Conservation (phyloP, 306 rosid genomes). For the Dalbergia oliveri region DNA sequence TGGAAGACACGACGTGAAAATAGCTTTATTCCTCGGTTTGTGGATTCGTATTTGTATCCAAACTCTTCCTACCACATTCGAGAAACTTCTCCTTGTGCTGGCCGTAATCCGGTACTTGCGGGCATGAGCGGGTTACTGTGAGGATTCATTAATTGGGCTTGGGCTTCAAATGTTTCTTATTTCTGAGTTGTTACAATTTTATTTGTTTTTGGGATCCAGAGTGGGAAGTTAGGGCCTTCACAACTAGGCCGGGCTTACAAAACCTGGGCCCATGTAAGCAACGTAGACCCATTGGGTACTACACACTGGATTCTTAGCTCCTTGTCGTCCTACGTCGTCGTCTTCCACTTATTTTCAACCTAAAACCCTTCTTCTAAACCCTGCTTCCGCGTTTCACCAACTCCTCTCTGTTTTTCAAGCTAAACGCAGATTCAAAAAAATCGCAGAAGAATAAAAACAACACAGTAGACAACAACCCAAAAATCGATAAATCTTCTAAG, state of each 20-base stretch:
- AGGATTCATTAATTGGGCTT: not conserved
- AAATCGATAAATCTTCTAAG: conserved; percentile 68
- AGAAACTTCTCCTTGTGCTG: conserved; percentile 45
- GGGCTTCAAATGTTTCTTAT: not conserved
- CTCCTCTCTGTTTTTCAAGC: not conserved
- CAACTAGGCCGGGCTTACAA: too few species aligned
- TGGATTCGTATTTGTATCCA: conserved; percentile 19
- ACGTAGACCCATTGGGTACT: not conserved
- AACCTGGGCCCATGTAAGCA: too few species aligned
- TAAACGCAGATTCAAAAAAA: conserved; percentile 41
- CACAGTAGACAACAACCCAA: conserved; percentile 44
- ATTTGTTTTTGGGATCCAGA: too few species aligned
- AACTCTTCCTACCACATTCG: conserved; percentile 27
- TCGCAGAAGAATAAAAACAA: conserved; percentile 55
- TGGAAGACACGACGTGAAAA: not conserved
- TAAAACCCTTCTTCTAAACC: conserved; percentile 1
- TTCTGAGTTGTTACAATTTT: too few species aligned
- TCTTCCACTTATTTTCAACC: not conserved
- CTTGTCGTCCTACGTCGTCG: not conserved
- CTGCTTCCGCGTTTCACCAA: not conserved
- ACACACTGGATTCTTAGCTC: not conserved
- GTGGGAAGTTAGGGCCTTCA: too few species aligned
- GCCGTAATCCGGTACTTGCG: not conserved
- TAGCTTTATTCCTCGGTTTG: not conserved
- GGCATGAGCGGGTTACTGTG: conserved; percentile 1